Base-by-base conservation (phyloP, 495 filamentous ascomycete genomes). In the Lasiosphaeriaceae sp. region DNA sequence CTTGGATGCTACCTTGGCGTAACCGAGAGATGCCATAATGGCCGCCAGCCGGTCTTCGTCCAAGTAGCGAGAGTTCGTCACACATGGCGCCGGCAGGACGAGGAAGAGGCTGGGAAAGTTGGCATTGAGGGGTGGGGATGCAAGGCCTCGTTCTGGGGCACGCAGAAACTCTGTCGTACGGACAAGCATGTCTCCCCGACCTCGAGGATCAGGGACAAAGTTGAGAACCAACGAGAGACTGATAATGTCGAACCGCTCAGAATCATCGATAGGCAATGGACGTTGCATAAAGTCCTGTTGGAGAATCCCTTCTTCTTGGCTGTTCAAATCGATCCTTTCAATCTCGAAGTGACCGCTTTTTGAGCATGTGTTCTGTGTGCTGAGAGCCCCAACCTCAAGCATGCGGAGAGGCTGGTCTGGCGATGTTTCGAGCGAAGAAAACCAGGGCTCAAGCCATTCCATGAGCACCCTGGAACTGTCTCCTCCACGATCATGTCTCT, bases 171-270 rank as follows among this genome's bases (percentile, higher is more conserved):
- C 66, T 37, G 82, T 77, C 49, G 89, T 83, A 45, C 91, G 84
- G 55, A 81, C 80, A 52, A 99, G 80, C 94, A 99, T 99, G 56
- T 89, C 84, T 11, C 94, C 94, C 60, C 92, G 80, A 19, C 74
- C 81, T n/a, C 68, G 72, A 14, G 90, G 78, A 59, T 89, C 82
- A 11, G 92, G 86, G 22, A 97, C 92, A 66, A 89, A 99, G 71
- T 99, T 99, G 20, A 99, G 79, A 9, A 99, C 95, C 49, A 99
- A 76, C 1, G 90, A 96, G n/a, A 99, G 80, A 59, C 89, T 94
- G 64, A 99, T 86, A 44, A 96, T 78, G 66, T 99, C 87, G 66
- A 97, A 97, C 26, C 72, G 74, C 44, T 93, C 86, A 0, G 74
- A 69, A 29, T 81, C 76, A 49, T 73, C 63, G 8, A 50, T 52